Base-by-base conservation (phyloP, 441 rosid genomes). In the Eutrema salsugineum region DNA sequence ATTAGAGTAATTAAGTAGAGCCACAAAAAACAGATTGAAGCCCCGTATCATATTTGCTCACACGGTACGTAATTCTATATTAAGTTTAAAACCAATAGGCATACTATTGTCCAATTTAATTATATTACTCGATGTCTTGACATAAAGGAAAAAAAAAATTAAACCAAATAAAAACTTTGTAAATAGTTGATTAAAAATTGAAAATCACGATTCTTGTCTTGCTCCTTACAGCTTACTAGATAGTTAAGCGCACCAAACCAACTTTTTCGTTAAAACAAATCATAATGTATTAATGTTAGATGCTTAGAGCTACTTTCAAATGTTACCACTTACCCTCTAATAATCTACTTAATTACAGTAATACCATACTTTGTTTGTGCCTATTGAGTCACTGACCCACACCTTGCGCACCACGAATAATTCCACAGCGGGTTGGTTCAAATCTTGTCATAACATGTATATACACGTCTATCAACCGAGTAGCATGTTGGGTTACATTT, bases 181-280 rank as follows among this genome's bases (percentile, higher is more conserved):
- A 55, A 40, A 61, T 49, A 61, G 62, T 43, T 63, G 46, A 63
- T 46, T 43, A 54, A 10, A 24, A 54, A 8, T 10, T 9, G 35
- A 14, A 54, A 73, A 57, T 67, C 72, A 58, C 11, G 61, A 58
- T 66, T 73, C 77, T 49, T 66, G 62, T 66, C 72, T 59, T 73
- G 40, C 72, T 49, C 78, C 67, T 73, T 40, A 66, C 72, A 66
- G 62, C 68, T 73, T 73, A 66, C 60, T 48, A 36, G 66, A 24
- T 65, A 30, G 57, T 58, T 65, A 57, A 40, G 24, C 55, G 24
- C 55, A 72, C 43, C 49, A 59, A 59, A 12, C 11, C 42, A 59
- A 40, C 10, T 44, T 42, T 63, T 63, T 24, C 33, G 22, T 55
- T 64, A 16, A 35, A 30, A 47, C 70, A 64, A 72, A 72, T 56